Evolutionary conservation across 768 basidiomycete species (phyloP).

Genomic region (Porphyrellus cyaneotinctus): DNA sequence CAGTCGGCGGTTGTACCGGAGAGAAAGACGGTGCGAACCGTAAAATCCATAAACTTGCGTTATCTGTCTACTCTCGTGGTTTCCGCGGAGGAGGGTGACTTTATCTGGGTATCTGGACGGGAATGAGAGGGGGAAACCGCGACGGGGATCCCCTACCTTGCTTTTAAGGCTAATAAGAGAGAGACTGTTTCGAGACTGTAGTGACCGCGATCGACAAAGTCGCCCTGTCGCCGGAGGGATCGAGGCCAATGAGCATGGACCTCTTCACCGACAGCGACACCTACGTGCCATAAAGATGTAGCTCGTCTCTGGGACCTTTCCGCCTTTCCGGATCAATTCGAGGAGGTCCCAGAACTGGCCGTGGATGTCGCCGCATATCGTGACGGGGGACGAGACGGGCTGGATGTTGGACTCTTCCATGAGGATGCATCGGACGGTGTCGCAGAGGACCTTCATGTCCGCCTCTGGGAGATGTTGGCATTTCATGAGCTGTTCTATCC

Average conservation of each 20-base stretch:
- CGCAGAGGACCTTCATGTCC: slow-evolving; percentile 92
- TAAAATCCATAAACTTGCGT: slow-evolving; percentile 99
- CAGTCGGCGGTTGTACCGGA: neutral
- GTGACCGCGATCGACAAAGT: slow-evolving; percentile 96
- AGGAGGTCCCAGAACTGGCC: slow-evolving; percentile 97
- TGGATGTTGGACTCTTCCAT: slow-evolving; percentile 98
- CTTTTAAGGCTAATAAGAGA: slow-evolving; percentile 83
- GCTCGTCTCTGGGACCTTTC: slow-evolving; percentile 80
- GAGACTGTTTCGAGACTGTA: slow-evolving; percentile 96
- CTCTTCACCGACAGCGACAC: slow-evolving; percentile 32
- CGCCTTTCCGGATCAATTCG: slow-evolving; percentile 83
- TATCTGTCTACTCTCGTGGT: slow-evolving; percentile 96
- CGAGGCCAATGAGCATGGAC: slow-evolving; percentile 25
- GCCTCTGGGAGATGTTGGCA: slow-evolving; percentile 87
- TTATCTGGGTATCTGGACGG: slow-evolving; percentile 79
- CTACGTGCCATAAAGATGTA: slow-evolving; percentile 95
- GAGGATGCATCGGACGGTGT: slow-evolving; percentile 80
- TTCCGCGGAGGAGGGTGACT: slow-evolving; percentile 88
- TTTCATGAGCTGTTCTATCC: slow-evolving; percentile 83
- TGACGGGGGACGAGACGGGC: slow-evolving; percentile 92
- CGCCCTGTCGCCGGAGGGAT: slow-evolving; percentile 53
- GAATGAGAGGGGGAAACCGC: slow-evolving; percentile 5
- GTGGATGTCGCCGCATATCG: slow-evolving; percentile 94
- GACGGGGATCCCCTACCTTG: slow-evolving; percentile 47
- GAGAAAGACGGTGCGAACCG: slow-evolving; percentile 43